Evolutionary conservation across 2,329 filamentous ascomycete genomes (phyloP), one percentile per base, ranked within the genome.

Genomic region (Cercospora sp.): DNA sequence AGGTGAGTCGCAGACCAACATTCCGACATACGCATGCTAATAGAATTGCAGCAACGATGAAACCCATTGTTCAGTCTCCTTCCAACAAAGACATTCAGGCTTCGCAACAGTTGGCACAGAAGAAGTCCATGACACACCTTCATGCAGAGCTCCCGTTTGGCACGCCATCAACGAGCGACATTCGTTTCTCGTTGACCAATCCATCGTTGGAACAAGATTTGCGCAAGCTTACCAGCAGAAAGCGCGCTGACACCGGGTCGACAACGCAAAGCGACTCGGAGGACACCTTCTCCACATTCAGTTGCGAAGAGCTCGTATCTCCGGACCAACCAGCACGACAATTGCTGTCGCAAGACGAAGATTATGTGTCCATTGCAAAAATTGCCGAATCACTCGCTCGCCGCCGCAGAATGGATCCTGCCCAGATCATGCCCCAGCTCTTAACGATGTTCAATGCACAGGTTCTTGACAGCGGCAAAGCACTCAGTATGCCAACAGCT

Each of bases 41-140:
- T 51, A 36, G 7, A 10, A 31, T 6, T 26, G 31, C 36, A 79
- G 77, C 76, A 12, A 74, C 69, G 23, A 74, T 75, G 73, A 74
- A 70, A 62, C 64, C 63, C 5, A 57, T 69, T 2, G 30, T 69
- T 8, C 66, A 66, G 5, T 82, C 80, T 7, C 80, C 80, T 3
- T 81, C 80, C 2, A 72, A 70, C 13, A 75, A 76, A 51, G 82
- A 82, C 79, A 72, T 72, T 26, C 75, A 75, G 48, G 70, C 82
- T 10, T 83, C 81, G 5, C 74, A 75, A 65, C 77, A 77, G n/a
- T 73, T 83, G 13, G 79, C 77, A 1, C 75, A 74, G 65, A 79
- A 79, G 55, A 75, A 80, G 16, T 76, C 75, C 3, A 70, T 69
- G 42, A 76, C 65, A 3, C 75, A 72, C 55, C 63, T 72, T 33